Evolutionary conservation across 2,329 filamentous ascomycete genomes (phyloP).

Genomic region (Pseudogymnoascus sp.): DNA sequence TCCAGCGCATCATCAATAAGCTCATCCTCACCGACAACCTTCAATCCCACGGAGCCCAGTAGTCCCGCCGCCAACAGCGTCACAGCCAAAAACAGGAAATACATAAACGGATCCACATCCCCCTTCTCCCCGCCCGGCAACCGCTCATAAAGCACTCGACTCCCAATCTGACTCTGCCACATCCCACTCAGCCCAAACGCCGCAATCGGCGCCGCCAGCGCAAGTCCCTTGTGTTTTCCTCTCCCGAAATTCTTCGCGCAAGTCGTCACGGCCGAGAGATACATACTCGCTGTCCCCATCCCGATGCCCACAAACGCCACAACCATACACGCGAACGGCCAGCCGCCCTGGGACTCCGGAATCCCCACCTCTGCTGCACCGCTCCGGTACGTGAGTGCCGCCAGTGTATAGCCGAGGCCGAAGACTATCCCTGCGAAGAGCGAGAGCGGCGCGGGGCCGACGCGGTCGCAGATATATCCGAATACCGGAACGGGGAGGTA

Average conservation of each 20-base stretch:
- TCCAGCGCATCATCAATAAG: constrained; percentile 86
- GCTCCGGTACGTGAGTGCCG: constrained; percentile 65
- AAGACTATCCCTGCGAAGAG: constrained; percentile 66
- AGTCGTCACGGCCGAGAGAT: constrained; percentile 82
- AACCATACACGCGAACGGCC: constrained; percentile 77
- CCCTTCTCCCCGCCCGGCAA: constrained; percentile 53
- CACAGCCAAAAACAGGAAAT: constrained; percentile 76
- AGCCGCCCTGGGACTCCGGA: constrained; percentile 36
- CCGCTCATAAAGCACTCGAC: constrained; percentile 64
- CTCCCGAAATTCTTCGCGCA: constrained; percentile 97
- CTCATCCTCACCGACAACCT: constrained; percentile 74
- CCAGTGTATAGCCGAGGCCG: constrained; percentile 71
- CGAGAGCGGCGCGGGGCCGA: constrained; percentile 70
- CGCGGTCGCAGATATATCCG: constrained; percentile 85
- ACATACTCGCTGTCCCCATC: constrained; percentile 78
- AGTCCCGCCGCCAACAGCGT: constrained; percentile 64
- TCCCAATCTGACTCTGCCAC: constrained; percentile 89
- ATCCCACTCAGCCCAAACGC: constrained; percentile 90
- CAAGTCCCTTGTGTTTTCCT: constrained; percentile 78
- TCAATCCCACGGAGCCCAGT: constrained; percentile 64
- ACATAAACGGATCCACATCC: constrained; percentile 68
- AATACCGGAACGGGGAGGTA: constrained; percentile 88
- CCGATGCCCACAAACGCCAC: constrained; percentile 77
- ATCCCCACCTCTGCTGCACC: constrained; percentile 37
- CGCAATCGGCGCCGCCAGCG: constrained; percentile 83